Conservation (phyloP, 306 rosid species). For the Inga laurina region DNA sequence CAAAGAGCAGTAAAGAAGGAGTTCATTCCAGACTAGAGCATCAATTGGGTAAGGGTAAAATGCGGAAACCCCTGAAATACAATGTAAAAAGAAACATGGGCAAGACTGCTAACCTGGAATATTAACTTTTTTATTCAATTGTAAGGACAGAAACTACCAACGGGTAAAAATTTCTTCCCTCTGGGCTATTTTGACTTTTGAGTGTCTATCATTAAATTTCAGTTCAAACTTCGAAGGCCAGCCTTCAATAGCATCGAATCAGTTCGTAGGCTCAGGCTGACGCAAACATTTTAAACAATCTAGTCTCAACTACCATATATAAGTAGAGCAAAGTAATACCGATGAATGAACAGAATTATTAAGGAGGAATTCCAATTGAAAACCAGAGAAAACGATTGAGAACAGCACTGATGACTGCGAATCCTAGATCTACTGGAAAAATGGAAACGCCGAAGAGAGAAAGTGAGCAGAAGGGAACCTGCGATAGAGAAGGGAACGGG, state of each 20-base stretch:
- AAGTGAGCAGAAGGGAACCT: neutral
- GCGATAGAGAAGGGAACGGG: neutral
- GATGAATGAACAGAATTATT: neutral
- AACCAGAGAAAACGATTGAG: neutral
- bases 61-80: neutral
- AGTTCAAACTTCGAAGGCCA: neutral
- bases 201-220: neutral
- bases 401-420: neutral
- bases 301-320: neutral
- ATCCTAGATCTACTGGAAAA: slow-evolving; percentile 19
- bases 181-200: neutral
- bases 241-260: neutral
- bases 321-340: neutral
- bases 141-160: slow-evolving; percentile 2
- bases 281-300: neutral
- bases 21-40: neutral
- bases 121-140: neutral
- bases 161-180: neutral
- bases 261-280: neutral
- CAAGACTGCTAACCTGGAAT: neutral
- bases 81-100: neutral
- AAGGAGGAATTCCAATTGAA: neutral
- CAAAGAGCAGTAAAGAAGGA: neutral
- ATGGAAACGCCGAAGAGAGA: neutral
- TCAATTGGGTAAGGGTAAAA: neutral